Percentiles rank a stretch among this genome's conserved stretches.
These are phyloP conservation scores for Leptodontidium sp. DNA, from an alignment of 2,329 filamentous ascomycete species.

Conservation along the genomic window DNA sequence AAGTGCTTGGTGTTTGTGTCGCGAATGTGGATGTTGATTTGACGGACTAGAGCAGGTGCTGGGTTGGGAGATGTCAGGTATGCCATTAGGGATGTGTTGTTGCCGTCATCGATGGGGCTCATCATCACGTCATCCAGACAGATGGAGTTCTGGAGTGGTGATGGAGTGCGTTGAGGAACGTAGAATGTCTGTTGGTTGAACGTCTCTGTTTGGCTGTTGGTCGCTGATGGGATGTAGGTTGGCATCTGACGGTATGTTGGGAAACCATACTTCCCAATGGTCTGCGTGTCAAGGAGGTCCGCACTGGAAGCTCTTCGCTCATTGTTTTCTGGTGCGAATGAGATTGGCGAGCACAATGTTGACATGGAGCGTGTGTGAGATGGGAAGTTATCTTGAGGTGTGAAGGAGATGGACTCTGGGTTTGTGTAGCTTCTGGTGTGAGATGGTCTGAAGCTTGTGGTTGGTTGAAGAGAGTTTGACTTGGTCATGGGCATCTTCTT, in stretches of 20 bases:
- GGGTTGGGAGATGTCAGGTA: slow-evolving; percentile 85
- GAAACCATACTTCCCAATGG: slow-evolving; percentile 77
- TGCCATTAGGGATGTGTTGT: slow-evolving; percentile 73
- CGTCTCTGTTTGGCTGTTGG: slow-evolving; percentile 50
- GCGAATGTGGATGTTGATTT: slow-evolving; percentile 72
- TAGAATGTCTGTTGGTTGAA: slow-evolving; percentile 53
- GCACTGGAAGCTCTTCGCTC: slow-evolving; percentile 71
- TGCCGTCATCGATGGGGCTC: slow-evolving; percentile 47
- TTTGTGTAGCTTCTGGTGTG: slow-evolving; percentile 68
- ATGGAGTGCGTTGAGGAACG: slow-evolving; percentile 53
- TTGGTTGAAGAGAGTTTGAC: slow-evolving; percentile 37
- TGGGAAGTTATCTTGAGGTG: slow-evolving; percentile 39
- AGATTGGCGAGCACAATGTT: slow-evolving; percentile 45
- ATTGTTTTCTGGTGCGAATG: slow-evolving; percentile 46
- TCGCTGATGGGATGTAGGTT: slow-evolving; percentile 52
- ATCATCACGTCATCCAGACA: slow-evolving; percentile 46
- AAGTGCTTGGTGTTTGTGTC: slow-evolving; percentile 81
- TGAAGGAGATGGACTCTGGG: slow-evolving; percentile 60
- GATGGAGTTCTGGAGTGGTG: slow-evolving; percentile 49
- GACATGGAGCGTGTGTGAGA: slow-evolving; percentile 44
- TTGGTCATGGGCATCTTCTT: slow-evolving; percentile 52
- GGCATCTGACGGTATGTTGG: slow-evolving; percentile 85
- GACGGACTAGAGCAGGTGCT: slow-evolving; percentile 81
- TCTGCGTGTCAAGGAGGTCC: slow-evolving; percentile 71
- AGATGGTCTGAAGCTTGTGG: slow-evolving; percentile 52